phyloP scores from a whole-genome alignment of 495 filamentous ascomycete species.

The Pseudoneurospora amorphoporcata region DNA sequence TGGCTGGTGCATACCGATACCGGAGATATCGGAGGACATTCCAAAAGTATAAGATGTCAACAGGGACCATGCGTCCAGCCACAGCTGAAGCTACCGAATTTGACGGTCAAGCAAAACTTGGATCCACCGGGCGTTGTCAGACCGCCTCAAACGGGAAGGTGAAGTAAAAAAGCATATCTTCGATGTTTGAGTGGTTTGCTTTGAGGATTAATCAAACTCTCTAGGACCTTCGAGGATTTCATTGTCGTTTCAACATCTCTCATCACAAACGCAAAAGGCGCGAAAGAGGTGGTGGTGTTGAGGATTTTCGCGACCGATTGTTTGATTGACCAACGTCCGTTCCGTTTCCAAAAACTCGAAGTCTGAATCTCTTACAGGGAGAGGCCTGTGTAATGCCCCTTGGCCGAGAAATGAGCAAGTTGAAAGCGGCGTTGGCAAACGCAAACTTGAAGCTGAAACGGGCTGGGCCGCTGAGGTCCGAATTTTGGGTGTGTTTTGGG shows the following conservation, averaged over 20 bases:
- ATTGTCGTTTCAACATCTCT: background rate
- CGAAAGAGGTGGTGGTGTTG: background rate
- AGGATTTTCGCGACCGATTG: background rate
- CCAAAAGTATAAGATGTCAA: background rate
- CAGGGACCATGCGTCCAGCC: background rate
- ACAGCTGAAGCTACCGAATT: background rate
- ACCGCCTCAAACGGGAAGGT: background rate
- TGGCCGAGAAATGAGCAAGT: background rate
- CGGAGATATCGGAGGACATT: background rate
- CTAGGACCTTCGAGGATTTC: background rate
- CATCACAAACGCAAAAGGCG: background rate
- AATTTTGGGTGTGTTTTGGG: background rate
- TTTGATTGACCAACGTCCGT: background rate
- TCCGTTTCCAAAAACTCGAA: background rate
- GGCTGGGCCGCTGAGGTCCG: background rate
- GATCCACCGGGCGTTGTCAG: background rate
- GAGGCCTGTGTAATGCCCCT: background rate
- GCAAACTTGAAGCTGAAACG: background rate
- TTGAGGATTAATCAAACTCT: background rate
- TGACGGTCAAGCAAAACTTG: background rate
- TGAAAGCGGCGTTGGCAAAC: background rate
- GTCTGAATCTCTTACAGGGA: background rate
- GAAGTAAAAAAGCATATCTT: background rate
- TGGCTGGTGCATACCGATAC: background rate
- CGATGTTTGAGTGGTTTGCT: background rate